Evolutionary conservation across 2,329 filamentous ascomycete species (phyloP).

Genomic region (Cryphonectria carpinicola): DNA sequence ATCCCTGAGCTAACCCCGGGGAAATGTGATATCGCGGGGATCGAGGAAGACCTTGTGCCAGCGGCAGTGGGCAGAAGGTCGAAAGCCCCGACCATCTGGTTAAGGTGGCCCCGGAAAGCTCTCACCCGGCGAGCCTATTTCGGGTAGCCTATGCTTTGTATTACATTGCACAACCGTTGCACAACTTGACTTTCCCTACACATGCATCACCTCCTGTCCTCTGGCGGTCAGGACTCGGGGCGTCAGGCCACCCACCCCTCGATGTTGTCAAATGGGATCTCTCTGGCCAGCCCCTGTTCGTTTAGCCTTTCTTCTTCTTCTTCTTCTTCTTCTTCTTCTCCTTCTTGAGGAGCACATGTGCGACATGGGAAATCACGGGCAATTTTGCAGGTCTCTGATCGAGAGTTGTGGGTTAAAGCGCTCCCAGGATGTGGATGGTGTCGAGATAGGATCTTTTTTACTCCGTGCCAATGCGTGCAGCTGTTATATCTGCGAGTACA

Average conservation of each 20-base stretch:
- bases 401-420: not conserved
- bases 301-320: not conserved
- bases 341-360: not conserved
- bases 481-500: not conserved
- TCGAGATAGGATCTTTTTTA: not conserved
- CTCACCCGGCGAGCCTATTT: constrained; percentile 9
- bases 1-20: not conserved
- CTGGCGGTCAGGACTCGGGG: not conserved
- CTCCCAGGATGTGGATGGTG: not conserved
- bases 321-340: too few relatives aligned
- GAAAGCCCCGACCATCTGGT: constrained; percentile 2
- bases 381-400: not conserved
- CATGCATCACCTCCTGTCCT: not conserved
- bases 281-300: not conserved
- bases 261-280: not conserved
- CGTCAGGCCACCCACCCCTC: not conserved
- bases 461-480: not conserved
- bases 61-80: not conserved
- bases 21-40: constrained; percentile 6
- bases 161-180: not conserved
- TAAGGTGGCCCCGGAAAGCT: constrained; percentile 3
- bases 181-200: not conserved
- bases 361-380: not conserved
- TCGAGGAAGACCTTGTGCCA: not conserved
- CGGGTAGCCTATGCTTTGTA: not conserved